Conservation (phyloP, 192 early-diverging fungal species). For the Podochytrium sp. region DNA sequence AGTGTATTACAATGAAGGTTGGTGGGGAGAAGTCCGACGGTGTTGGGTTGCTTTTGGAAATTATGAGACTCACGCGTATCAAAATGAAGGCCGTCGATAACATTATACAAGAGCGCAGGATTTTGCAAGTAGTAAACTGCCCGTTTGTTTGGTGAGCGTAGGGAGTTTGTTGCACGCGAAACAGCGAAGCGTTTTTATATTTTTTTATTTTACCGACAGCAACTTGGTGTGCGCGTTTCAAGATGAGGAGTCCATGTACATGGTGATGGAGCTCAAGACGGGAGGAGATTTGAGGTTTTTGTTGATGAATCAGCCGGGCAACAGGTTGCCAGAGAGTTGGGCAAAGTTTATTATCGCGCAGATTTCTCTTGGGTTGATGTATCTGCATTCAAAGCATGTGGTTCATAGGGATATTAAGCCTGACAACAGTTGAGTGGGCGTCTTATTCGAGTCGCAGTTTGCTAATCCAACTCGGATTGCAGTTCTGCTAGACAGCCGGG, state of each 20-base stretch:
- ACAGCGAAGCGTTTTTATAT: too few species aligned
- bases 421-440: constrained; percentile 68
- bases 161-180: background rate
- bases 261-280: constrained; percentile 93
- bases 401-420: constrained; percentile 96
- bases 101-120: constrained; percentile 85
- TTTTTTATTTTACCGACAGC: constrained; percentile 46
- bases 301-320: constrained; percentile 68
- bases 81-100: constrained; percentile 79
- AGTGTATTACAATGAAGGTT: constrained; percentile 84
- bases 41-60: constrained; percentile 65
- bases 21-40: too few species aligned
- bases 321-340: constrained; percentile 70
- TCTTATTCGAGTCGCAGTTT: background rate
- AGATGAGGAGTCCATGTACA: constrained; percentile 92
- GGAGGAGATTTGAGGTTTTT: constrained; percentile 95
- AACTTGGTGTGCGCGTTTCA: constrained; percentile 96
- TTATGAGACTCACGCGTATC: too few species aligned
- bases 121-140: constrained; percentile 85
- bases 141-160: constrained; percentile 66
- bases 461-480: constrained; percentile 17
- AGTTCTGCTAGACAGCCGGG: constrained; percentile 49
- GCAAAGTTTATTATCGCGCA: constrained; percentile 89
- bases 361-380: constrained; percentile 75
- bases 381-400: constrained; percentile 81